A percentile compares a stretch with the other conserved stretches of the same genome.
These are phyloP conservation scores for Eimeria praecox DNA, from an alignment of 169 alveolate genomes.

Conservation along the genomic window DNA sequence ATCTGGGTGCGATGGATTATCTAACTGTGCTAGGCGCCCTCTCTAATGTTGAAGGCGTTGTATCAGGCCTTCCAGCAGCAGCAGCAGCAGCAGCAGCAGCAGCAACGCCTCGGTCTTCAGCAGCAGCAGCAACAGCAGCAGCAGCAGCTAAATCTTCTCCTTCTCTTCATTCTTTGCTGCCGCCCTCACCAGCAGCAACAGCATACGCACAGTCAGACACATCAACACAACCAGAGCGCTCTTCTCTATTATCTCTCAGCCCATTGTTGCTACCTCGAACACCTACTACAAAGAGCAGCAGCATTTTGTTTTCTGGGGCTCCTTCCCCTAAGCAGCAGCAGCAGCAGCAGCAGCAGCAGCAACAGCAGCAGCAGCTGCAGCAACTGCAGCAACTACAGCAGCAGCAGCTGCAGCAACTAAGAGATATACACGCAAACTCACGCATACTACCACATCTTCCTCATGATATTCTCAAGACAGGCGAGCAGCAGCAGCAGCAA, in stretches of 20 bases:
- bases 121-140: too few relatives aligned
- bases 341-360: too few relatives aligned
- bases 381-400: background rate
- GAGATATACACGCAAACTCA: background rate
- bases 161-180: background rate
- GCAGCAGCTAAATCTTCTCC: background rate
- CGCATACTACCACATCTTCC: background rate
- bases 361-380: constrained; percentile 36
- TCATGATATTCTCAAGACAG: background rate
- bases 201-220: constrained; percentile 39
- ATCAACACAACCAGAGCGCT: background rate
- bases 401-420: constrained; percentile 12
- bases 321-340: too few relatives aligned
- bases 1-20: background rate
- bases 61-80: background rate
- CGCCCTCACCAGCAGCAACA: constrained; percentile 50
- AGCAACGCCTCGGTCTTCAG: background rate
- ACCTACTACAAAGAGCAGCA: constrained; percentile 21
- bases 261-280: constrained; percentile 36
- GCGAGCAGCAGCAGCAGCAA: background rate
- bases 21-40: background rate
- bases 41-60: background rate
- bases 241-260: background rate
- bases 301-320: too few relatives aligned
- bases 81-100: constrained; percentile 43